A percentile compares a stretch with the other conserved stretches of the same genome.
These are phyloP conservation scores for Tylopilus sp. DNA, from an alignment of 1,284 basidiomycete genomes.

Conservation along the genomic window DNA sequence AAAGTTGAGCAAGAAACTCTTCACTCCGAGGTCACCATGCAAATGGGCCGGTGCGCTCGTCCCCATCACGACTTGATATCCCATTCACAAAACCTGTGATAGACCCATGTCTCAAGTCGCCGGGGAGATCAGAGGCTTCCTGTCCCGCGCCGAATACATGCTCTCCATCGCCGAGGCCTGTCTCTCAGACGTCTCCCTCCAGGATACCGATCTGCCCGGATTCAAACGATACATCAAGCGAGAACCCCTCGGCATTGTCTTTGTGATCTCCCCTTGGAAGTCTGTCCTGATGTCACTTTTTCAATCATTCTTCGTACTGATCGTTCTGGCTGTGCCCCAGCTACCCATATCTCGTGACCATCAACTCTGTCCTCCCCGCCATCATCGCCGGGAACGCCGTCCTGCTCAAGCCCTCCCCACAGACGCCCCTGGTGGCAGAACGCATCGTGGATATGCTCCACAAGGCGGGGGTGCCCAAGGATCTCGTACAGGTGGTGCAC, in stretches of 20 bases:
- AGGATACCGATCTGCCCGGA: slow-evolving; percentile 83
- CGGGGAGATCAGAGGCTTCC: slow-evolving; percentile 85
- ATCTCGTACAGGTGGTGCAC: slow-evolving; percentile 86
- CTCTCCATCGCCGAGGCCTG: slow-evolving; percentile 84
- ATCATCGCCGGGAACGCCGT: slow-evolving; percentile 91
- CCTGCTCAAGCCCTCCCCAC: slow-evolving; percentile 94
- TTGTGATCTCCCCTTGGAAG: slow-evolving; percentile 94
- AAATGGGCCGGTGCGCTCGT: slow-evolving; percentile 79
- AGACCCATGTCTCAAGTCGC: slow-evolving; percentile 84
- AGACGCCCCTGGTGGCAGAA: slow-evolving; percentile 91
- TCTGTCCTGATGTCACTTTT: slow-evolving; percentile 48
- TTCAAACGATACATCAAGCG: slow-evolving; percentile 88
- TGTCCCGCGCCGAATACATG: slow-evolving; percentile 88
- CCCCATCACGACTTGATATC: background rate
- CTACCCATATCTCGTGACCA: slow-evolving; percentile 89
- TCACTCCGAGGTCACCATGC: slow-evolving; percentile 72
- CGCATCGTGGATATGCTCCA: slow-evolving; percentile 78
- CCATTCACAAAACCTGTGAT: slow-evolving; percentile 7
- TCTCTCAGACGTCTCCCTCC: slow-evolving; percentile 82
- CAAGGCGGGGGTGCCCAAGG: slow-evolving; percentile 81
- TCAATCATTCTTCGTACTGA: slow-evolving; percentile 3
- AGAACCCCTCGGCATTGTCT: slow-evolving; percentile 88
- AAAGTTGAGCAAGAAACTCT: slow-evolving; percentile 29
- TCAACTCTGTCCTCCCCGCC: slow-evolving; percentile 93
- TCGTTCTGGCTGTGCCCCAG: slow-evolving; percentile 48